phyloP scores from a whole-genome alignment of 805 yeast genomes.

The Pichia ethanolica region DNA sequence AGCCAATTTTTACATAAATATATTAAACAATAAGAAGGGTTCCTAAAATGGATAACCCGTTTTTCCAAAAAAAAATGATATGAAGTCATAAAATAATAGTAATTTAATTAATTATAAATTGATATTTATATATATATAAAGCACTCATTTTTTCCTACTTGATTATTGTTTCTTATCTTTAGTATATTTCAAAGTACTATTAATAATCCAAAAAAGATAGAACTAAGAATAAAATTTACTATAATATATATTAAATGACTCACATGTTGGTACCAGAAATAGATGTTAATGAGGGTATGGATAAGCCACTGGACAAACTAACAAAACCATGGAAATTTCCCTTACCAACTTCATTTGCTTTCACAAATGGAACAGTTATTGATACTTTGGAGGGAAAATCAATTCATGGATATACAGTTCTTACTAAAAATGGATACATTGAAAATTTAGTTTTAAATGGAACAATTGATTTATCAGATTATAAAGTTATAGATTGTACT shows the following conservation, averaged over 20 bases:
- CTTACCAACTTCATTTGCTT: slow-evolving; percentile 15
- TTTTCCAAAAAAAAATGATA: too few relatives aligned
- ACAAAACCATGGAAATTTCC: slow-evolving; percentile 23
- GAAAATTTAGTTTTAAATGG: neutral
- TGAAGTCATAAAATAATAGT: too few relatives aligned
- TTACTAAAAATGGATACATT: slow-evolving; percentile 17
- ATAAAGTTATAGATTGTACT: slow-evolving; percentile 16
- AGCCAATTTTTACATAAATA: too few relatives aligned
- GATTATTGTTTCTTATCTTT: too few relatives aligned
- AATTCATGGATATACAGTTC: slow-evolving; percentile 13
- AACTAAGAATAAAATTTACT: neutral
- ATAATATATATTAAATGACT: neutral
- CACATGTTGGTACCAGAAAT: slow-evolving; percentile 12
- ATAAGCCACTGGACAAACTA: slow-evolving; percentile 16
- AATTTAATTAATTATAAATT: too few relatives aligned
- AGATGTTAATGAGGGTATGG: slow-evolving; percentile 22
- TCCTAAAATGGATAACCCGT: too few relatives aligned
- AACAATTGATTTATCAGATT: slow-evolving; percentile 4
- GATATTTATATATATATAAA: too few relatives aligned
- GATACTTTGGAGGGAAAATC: slow-evolving; percentile 15
- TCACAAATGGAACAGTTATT: slow-evolving; percentile 17
- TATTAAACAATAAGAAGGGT: too few relatives aligned
- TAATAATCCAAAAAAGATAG: too few relatives aligned
- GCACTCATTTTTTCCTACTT: too few relatives aligned
- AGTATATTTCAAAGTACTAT: too few relatives aligned